Percentiles rank a stretch among this genome's conserved stretches.
Conservation (phyloP, 129 eudicot species). For the Scalesia atractyloides region DNA sequence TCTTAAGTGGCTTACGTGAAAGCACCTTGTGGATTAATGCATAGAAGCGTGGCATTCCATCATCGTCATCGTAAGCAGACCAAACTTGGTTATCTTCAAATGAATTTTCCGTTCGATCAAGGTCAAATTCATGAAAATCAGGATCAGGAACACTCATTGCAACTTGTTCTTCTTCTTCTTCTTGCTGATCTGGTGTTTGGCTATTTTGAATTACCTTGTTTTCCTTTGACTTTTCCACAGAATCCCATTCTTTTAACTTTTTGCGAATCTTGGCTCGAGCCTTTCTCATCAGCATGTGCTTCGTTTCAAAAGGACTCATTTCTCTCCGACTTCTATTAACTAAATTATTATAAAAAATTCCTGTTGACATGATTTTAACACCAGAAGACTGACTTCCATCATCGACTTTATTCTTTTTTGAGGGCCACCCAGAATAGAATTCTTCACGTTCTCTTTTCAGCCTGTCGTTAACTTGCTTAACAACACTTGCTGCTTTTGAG, state of each 20-base stretch:
- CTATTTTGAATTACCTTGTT: constrained; percentile 17
- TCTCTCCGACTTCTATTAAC: constrained; percentile 51
- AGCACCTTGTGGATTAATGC: constrained; percentile 67
- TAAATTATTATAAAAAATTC: constrained; percentile 37
- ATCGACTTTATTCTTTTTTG: constrained; percentile 50
- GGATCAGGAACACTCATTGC: constrained; percentile 86
- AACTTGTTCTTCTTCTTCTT: constrained; percentile 21
- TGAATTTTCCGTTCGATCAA: constrained; percentile 59
- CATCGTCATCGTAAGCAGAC: constrained; percentile 82
- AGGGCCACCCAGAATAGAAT: constrained; percentile 42
- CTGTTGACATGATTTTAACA: constrained; percentile 35
- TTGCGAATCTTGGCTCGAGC: constrained; percentile 48
- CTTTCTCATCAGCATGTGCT: constrained; percentile 57
- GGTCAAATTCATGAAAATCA: constrained; percentile 85
- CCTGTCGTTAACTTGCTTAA: constrained; percentile 60
- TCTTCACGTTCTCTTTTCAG: constrained; percentile 65
- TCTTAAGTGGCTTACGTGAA: constrained; percentile 63
- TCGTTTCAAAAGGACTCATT: constrained; percentile 48
- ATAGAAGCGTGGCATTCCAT: constrained; percentile 90
- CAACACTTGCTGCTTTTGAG: constrained; percentile 59
- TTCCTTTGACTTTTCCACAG: constrained; percentile 32
- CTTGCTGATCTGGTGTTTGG: not conserved
- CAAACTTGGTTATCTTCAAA: constrained; percentile 73
- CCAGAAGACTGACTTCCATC: constrained; percentile 32
- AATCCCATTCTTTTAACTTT: constrained; percentile 51